Evolutionary conservation across 208 protist species (phyloP), one percentile per base, ranked within the genome.

Genomic region (Leishmania braziliensis): DNA sequence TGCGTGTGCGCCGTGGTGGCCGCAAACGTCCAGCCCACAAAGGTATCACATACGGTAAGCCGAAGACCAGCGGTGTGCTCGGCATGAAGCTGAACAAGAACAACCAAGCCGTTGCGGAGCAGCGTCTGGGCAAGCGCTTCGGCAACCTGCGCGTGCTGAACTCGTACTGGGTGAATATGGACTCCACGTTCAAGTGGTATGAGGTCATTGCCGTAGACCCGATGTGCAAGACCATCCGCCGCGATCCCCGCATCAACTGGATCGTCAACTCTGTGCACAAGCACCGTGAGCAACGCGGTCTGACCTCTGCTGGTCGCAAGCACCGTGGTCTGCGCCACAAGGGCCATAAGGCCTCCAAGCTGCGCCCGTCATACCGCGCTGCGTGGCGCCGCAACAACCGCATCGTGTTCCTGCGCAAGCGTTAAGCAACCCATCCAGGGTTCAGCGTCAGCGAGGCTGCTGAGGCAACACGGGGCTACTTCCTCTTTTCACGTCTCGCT

Each of bases 121-220:
- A 99, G 92, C 94, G 99, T 85, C 98, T 99, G 79, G 99, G 99
- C 83, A 97, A 97, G 80, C 85, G 93, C 81, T 98, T 96, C 86
- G 97, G 97, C 80, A 97, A 96, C 90, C 92, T 99, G 78, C 97
- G 99, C 83, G 98, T 99, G 63, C 95, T 99, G 74, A 99, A 99
- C 98, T 99, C 99, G 70, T 99, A 99, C 97, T 99, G 99, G 99
- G 97, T 99, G 83, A 98, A 96, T 82, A 89, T 96, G 93, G 99
- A 99, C 89, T 95, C 95, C 62, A 98, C 95, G 80, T 99, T 98
- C 96, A 99, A 99, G 90, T 99, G 95, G 94, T 99, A 96, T 86
- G 99, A 99, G 95, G 96, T 99, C 86, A 99, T 99, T 88, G 90
- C 99, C 66, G 98, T 99, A 39, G 99, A 99, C 96, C 98, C 99